A percentile compares a stretch with the other conserved stretches of the same genome.
These are phyloP conservation scores for Geranomyces variabilis DNA, from an alignment of 192 early-diverging fungal genomes.

Conservation along the genomic window DNA sequence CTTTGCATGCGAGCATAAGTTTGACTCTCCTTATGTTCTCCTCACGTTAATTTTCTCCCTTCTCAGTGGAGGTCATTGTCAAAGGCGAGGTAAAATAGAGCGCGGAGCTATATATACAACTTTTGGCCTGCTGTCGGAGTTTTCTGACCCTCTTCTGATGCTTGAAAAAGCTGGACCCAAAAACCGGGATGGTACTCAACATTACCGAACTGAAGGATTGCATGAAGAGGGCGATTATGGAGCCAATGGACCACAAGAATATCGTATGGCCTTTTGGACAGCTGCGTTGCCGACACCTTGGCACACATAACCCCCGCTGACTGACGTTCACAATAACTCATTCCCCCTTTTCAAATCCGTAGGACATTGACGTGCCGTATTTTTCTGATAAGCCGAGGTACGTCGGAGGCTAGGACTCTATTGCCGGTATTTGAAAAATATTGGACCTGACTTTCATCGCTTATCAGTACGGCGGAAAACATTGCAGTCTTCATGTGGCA, in stretches of 20 bases:
- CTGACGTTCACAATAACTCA: not conserved
- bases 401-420: too few species aligned
- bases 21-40: conserved; percentile 6
- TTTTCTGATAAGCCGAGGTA: conserved; percentile 71
- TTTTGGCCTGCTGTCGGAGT: not conserved
- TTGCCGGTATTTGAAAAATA: too few species aligned
- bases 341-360: not conserved
- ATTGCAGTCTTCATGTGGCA: conserved; percentile 86
- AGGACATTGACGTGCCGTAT: conserved; percentile 82
- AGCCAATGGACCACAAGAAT: conserved; percentile 85
- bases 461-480: conserved; percentile 83
- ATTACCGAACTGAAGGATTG: conserved; percentile 77
- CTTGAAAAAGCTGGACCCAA: conserved; percentile 61
- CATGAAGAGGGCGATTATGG: conserved; percentile 73
- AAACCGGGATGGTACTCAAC: conserved; percentile 89
- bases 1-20: not conserved
- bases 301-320: not conserved
- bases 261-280: conserved; percentile 50
- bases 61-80: conserved; percentile 69
- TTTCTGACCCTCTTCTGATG: not conserved
- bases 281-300: not conserved
- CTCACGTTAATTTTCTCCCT: not conserved
- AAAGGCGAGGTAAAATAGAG: conserved; percentile 61
- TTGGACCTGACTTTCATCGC: not conserved
- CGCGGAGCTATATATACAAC: not conserved